These are phyloP conservation scores for Tirmania nivea DNA, from an alignment of 495 filamentous ascomycete genomes.

Conservation along the genomic window DNA sequence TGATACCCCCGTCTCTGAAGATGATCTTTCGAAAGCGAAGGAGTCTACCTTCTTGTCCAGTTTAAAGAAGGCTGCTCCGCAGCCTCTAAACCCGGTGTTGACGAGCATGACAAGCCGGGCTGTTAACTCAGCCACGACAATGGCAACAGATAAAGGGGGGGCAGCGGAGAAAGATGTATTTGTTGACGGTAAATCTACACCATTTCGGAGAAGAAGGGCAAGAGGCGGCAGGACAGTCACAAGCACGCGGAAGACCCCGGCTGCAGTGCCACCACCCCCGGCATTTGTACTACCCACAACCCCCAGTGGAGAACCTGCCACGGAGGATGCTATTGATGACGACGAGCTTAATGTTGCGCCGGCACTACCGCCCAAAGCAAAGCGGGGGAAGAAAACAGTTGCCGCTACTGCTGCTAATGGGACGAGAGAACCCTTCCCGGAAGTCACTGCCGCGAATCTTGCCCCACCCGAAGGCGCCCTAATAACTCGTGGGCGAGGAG, in stretches of 20 bases:
- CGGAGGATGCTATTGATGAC: background rate
- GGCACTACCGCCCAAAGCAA: background rate
- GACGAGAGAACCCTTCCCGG: background rate
- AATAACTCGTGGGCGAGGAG: background rate
- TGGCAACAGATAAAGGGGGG: background rate
- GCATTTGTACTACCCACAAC: background rate
- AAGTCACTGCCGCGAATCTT: background rate
- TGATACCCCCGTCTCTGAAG: background rate
- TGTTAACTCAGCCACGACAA: no score
- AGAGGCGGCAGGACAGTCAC: background rate
- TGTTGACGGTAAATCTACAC: background rate
- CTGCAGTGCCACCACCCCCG: background rate
- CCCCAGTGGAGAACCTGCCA: background rate
- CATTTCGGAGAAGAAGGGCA: background rate
- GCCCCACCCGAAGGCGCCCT: background rate
- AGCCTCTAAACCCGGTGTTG: no score
- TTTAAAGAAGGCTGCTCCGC: background rate
- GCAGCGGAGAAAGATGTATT: background rate
- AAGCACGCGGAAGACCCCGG: background rate
- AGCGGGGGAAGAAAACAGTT: background rate
- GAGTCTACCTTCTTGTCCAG: background rate
- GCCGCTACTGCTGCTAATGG: background rate
- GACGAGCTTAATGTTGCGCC: background rate
- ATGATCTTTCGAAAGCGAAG: background rate
- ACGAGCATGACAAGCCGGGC: no score